phyloP scores from a whole-genome alignment of 345 rosid genomes.

The Hibiscus syriacus region DNA sequence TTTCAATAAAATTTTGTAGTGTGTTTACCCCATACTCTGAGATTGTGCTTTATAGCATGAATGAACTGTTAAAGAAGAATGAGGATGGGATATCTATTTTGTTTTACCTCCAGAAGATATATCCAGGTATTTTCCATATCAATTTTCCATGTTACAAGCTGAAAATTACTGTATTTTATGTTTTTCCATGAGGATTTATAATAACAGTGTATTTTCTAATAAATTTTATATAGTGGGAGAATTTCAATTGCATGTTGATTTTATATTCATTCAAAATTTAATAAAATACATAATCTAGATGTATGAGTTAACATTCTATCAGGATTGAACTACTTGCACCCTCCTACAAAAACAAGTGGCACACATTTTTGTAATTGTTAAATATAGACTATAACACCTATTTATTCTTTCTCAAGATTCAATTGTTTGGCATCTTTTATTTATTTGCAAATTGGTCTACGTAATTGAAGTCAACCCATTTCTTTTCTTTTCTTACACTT shows the following conservation, averaged over 20 bases:
- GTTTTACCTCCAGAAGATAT: slow-evolving; percentile 98
- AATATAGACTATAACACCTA: not conserved
- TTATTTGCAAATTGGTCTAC: not conserved
- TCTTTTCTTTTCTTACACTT: not conserved
- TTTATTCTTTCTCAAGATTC: not conserved
- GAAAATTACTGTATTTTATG: not conserved
- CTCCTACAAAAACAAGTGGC: not conserved
- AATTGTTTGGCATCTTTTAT: not conserved
- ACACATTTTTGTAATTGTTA: not conserved
- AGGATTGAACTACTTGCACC: not conserved
- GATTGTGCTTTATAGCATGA: slow-evolving; percentile 86
- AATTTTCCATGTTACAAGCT: not conserved
- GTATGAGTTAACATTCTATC: not conserved
- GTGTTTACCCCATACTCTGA: slow-evolving; percentile 99
- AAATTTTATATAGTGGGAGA: not conserved
- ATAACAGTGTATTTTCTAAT: not conserved
- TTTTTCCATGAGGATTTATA: not conserved
- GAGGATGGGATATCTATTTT: slow-evolving; percentile 95
- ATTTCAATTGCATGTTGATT: not conserved
- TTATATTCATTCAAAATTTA: not conserved
- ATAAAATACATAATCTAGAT: not conserved
- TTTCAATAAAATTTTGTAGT: slow-evolving; percentile 36
- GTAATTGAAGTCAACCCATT: not conserved
- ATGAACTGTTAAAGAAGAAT: slow-evolving; percentile 77
- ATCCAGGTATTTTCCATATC: slow-evolving; percentile 58